phyloP scores from a whole-genome alignment of 2,329 filamentous ascomycete genomes.

The Arthrobotrys megalospora region DNA sequence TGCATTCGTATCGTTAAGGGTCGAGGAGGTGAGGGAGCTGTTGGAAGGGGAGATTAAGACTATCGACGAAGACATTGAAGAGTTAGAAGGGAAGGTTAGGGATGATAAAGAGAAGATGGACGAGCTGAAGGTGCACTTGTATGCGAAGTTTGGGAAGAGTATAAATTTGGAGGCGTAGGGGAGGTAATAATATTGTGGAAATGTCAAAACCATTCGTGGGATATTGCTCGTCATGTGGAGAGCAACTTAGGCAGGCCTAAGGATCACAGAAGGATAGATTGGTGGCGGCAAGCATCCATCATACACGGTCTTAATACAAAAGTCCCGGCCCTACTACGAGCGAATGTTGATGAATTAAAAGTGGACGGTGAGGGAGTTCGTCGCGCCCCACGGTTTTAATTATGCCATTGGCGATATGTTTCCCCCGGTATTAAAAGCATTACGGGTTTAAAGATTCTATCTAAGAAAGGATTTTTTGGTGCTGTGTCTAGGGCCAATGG shows the following conservation, averaged over 20 bases:
- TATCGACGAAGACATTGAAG: conserved; percentile 82
- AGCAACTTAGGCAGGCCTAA: conserved; percentile 10
- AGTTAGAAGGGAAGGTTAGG: conserved; percentile 82
- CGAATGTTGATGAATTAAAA: neutral
- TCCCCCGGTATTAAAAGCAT: neutral
- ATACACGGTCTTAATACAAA: neutral
- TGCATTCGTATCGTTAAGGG: conserved; percentile 88
- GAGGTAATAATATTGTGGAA: neutral
- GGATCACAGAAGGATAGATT: neutral
- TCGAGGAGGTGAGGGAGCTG: conserved; percentile 88
- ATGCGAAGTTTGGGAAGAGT: conserved; percentile 93
- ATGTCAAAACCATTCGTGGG: neutral
- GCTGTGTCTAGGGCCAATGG: no score
- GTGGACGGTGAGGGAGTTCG: neutral
- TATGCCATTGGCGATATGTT: neutral
- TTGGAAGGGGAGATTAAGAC: conserved; percentile 79
- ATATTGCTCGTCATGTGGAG: neutral
- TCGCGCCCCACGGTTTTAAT: neutral
- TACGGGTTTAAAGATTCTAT: neutral
- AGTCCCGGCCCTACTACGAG: neutral
- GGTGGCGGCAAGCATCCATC: neutral
- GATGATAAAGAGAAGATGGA: conserved; percentile 88
- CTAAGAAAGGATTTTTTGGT: neutral
- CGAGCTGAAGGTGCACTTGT: conserved; percentile 89
- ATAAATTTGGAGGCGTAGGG: conserved; percentile 77